These are phyloP conservation scores for Arctostaphylos glauca DNA, from an alignment of 148 eudicot species.

Conservation along the genomic window DNA sequence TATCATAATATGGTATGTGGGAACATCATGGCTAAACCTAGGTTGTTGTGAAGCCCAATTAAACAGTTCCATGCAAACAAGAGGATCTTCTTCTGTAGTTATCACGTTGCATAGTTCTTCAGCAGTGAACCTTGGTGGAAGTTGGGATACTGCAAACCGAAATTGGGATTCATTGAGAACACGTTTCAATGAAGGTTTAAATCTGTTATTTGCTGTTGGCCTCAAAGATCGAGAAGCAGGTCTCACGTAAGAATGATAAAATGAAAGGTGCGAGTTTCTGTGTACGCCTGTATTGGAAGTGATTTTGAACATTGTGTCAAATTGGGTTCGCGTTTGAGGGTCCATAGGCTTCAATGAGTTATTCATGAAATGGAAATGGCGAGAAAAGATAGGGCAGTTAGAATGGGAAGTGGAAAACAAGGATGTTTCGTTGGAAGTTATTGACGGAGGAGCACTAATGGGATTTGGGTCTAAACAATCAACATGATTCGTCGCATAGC, in stretches of 20 bases:
- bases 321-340: not conserved
- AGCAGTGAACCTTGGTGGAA: slow-evolving; percentile 72
- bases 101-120: slow-evolving; percentile 58
- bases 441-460: not conserved
- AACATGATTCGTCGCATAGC: not conserved
- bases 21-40: slow-evolving; percentile 60
- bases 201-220: slow-evolving; percentile 47
- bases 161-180: slow-evolving; percentile 56
- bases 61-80: slow-evolving; percentile 71
- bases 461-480: not conserved
- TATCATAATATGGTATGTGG: slow-evolving; percentile 57
- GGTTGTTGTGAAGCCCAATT: slow-evolving; percentile 69
- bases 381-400: not conserved
- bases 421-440: not conserved
- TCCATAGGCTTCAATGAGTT: slow-evolving; percentile 1
- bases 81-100: slow-evolving; percentile 47
- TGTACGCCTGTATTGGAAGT: slow-evolving; percentile 1
- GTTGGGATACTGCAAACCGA: slow-evolving; percentile 43
- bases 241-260: slow-evolving; percentile 29
- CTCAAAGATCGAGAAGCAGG: slow-evolving; percentile 44
- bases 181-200: slow-evolving; percentile 43
- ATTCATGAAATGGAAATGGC: not conserved
- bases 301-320: not conserved
- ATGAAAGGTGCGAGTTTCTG: slow-evolving; percentile 8
- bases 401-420: not conserved